These are phyloP conservation scores for Xerocomellus dryophilus DNA, from an alignment of 768 basidiomycete species.

Conservation along the genomic window DNA sequence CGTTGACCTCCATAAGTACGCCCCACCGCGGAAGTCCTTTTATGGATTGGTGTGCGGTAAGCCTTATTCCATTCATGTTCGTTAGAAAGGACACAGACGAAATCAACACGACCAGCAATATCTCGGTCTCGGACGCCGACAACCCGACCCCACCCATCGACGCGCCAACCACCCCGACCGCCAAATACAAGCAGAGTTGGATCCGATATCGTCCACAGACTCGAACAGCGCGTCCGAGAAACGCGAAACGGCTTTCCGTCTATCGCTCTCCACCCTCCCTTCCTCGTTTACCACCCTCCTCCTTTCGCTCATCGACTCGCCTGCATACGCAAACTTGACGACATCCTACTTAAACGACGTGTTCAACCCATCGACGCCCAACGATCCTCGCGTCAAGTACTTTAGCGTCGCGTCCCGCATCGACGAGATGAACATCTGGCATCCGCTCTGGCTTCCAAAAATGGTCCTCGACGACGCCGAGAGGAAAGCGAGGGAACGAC, in stretches of 20 bases:
- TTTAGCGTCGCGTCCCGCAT: conserved; percentile 87
- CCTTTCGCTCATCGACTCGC: conserved; percentile 88
- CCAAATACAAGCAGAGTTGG: not conserved
- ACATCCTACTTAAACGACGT: conserved; percentile 72
- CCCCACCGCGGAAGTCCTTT: conserved; percentile 97
- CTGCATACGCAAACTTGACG: conserved; percentile 93
- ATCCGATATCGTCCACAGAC: not conserved
- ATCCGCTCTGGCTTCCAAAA: conserved; percentile 97
- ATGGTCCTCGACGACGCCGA: conserved; percentile 88
- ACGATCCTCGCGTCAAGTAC: conserved; percentile 83
- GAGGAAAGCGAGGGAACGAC: conserved; percentile 48
- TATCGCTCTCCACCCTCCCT: conserved; percentile 64
- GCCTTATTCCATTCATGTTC: conserved; percentile 24
- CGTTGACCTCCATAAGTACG: conserved; percentile 85
- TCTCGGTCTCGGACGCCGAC: conserved; percentile 81
- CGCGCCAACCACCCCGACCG: not conserved
- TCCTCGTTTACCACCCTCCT: conserved; percentile 85
- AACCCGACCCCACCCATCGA: conserved; percentile 21
- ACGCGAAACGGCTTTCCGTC: conserved; percentile 36
- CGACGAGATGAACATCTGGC: conserved; percentile 67
- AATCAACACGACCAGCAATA: conserved; percentile 55
- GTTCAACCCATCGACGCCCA: conserved; percentile 81
- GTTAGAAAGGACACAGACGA: conserved; percentile 13
- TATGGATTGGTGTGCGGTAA: conserved; percentile 97
- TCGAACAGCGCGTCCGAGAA: conserved; percentile 13